A percentile compares a stretch with the other conserved stretches of the same genome.
phyloP scores from a whole-genome alignment of 2,329 filamentous ascomycete genomes.

The Paramyrothecium sp. region DNA sequence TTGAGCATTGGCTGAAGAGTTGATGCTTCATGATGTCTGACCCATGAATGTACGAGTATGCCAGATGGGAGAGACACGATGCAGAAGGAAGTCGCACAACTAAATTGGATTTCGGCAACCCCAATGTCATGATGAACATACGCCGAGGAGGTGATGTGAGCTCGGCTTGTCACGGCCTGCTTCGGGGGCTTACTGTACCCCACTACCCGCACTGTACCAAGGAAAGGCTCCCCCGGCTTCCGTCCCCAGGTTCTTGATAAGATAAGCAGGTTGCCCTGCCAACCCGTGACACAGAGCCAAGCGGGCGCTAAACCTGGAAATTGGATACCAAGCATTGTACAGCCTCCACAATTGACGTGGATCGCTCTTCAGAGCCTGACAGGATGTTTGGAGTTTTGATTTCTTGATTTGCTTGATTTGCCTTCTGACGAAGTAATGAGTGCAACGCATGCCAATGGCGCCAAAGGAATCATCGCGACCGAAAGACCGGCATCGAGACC shows the following conservation, averaged over 20 bases:
- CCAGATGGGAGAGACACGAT: slow-evolving; percentile 7
- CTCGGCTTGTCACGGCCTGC: slow-evolving; percentile 38
- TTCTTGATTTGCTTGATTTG: slow-evolving; percentile 9
- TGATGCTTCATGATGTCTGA: slow-evolving; percentile 29
- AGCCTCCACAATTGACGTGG: background rate
- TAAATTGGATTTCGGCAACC: slow-evolving; percentile 5
- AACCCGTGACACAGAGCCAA: slow-evolving; percentile 26
- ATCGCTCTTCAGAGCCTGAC: background rate
- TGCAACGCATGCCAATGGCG: slow-evolving; percentile 27
- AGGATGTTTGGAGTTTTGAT: background rate
- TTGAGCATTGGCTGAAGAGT: slow-evolving; percentile 25
- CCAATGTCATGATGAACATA: slow-evolving; percentile 4
- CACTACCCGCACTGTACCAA: slow-evolving; percentile 16
- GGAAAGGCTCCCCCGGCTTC: slow-evolving; percentile 1
- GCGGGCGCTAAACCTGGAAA: slow-evolving; percentile 12
- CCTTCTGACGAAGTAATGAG: slow-evolving; percentile 13
- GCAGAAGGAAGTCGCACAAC: slow-evolving; percentile 5
- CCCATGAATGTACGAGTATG: slow-evolving; percentile 4
- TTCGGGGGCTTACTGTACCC: slow-evolving; percentile 26
- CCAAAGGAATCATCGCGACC: slow-evolving; percentile 30
- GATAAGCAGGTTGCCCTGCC: slow-evolving; percentile 38
- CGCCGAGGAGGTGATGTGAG: slow-evolving; percentile 18
- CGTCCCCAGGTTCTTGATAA: slow-evolving; percentile 1
- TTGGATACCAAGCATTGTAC: background rate
- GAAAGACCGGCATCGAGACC: slow-evolving; percentile 24